Evolutionary conservation across 23 red algal genomes (phyloP).

Genomic region (Gracilaria domingensis): DNA sequence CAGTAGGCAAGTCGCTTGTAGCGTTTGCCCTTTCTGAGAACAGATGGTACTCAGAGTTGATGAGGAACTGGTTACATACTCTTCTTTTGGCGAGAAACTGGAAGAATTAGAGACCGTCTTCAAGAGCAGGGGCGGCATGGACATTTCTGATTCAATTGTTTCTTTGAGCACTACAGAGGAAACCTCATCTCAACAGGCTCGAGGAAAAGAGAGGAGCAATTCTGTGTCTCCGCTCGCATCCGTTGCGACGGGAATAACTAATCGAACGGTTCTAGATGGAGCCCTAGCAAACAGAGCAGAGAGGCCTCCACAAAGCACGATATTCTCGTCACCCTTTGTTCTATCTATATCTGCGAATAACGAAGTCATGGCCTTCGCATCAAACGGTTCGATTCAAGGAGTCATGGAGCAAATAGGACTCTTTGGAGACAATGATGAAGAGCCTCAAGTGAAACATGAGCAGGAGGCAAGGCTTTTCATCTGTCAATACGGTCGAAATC

Average conservation of each 20-base stretch:
- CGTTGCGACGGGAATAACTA: slow-evolving; percentile 45
- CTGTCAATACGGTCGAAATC: slow-evolving; percentile 1
- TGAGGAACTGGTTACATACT: slow-evolving; percentile 64
- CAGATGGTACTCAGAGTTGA: slow-evolving; percentile 68
- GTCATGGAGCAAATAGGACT: slow-evolving; percentile 53
- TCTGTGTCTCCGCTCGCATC: slow-evolving; percentile 61
- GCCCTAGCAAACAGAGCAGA: slow-evolving; percentile 40
- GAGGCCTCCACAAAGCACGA: slow-evolving; percentile 32
- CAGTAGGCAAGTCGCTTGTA: background rate
- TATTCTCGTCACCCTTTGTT: slow-evolving; percentile 67
- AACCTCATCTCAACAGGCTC: background rate
- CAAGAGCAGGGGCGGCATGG: slow-evolving; percentile 63
- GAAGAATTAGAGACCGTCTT: slow-evolving; percentile 71
- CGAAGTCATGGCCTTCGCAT: slow-evolving; percentile 65
- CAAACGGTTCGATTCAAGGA: slow-evolving; percentile 63
- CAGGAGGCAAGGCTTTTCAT: slow-evolving; percentile 36
- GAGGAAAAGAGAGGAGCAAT: slow-evolving; percentile 11
- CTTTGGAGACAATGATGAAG: slow-evolving; percentile 20
- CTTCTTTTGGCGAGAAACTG: slow-evolving; percentile 69
- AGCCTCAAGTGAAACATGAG: slow-evolving; percentile 20
- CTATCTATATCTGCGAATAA: slow-evolving; percentile 42
- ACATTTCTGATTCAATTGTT: slow-evolving; percentile 39
- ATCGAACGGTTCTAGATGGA: slow-evolving; percentile 52
- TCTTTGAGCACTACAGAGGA: background rate
- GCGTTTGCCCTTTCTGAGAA: slow-evolving; percentile 67